Evolutionary conservation across 1,284 basidiomycete species (phyloP).

Genomic region (Coriolopsis trogii): DNA sequence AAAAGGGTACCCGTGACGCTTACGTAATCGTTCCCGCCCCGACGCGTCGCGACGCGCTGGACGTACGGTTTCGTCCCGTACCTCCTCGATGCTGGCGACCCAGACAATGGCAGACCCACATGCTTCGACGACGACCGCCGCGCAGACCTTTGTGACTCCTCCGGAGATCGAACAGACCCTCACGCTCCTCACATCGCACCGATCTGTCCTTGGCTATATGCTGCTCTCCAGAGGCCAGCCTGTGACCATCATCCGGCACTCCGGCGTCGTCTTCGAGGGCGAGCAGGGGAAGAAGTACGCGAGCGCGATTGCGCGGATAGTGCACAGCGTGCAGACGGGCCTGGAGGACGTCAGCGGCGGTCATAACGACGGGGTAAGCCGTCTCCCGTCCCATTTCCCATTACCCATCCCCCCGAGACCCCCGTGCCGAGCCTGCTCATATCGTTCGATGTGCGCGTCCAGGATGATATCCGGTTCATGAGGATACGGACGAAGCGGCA

Average conservation of each 20-base stretch:
- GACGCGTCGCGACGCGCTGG: background rate
- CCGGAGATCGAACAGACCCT: conserved; percentile 82
- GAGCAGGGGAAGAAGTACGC: conserved; percentile 85
- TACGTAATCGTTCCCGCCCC: conserved; percentile 2
- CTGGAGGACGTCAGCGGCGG: conserved; percentile 71
- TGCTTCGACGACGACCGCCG: conserved; percentile 11
- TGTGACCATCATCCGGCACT: conserved; percentile 77
- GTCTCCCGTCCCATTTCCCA: background rate
- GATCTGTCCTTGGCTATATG: conserved; percentile 87
- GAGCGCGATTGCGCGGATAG: conserved; percentile 74
- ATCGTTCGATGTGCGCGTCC: too few species aligned
- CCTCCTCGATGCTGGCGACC: conserved; percentile 22
- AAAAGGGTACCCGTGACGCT: too few species aligned
- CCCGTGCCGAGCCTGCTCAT: too few species aligned
- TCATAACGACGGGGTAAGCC: conserved; percentile 54
- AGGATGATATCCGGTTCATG: conserved; percentile 91
- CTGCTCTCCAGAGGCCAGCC: conserved; percentile 72
- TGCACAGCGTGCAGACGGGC: conserved; percentile 74
- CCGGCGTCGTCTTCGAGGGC: conserved; percentile 87
- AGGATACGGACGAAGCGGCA: conserved; percentile 89
- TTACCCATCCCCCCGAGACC: background rate
- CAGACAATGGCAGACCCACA: conserved; percentile 21
- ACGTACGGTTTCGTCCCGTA: background rate
- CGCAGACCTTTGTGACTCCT: conserved; percentile 43
- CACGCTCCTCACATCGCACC: conserved; percentile 74